phyloP scores from a whole-genome alignment of 495 filamentous ascomycete genomes.

The Xylaria palmicola region DNA sequence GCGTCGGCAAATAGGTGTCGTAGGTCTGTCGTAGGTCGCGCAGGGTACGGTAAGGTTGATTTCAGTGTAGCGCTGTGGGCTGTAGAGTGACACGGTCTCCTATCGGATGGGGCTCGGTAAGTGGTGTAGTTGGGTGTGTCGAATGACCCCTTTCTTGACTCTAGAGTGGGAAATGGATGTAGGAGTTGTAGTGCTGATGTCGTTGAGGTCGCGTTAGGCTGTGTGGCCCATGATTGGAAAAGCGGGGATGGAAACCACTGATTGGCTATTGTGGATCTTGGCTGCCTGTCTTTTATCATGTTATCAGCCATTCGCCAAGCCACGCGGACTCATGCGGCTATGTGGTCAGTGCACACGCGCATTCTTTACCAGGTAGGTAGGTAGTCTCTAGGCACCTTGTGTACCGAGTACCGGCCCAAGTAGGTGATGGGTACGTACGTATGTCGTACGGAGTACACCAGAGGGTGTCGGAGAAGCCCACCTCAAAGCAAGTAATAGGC shows the following conservation, averaged over 20 bases:
- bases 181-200: conserved; percentile 14
- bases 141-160: conserved; percentile 35
- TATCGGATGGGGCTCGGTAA: conserved; percentile 19
- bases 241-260: neutral
- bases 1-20: neutral
- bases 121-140: conserved; percentile 32
- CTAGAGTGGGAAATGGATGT: conserved; percentile 22
- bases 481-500: too few species aligned
- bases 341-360: neutral
- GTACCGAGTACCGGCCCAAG: too few species aligned
- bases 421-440: too few species aligned
- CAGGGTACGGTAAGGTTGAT: conserved; percentile 1
- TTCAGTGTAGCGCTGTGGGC: conserved; percentile 25
- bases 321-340: neutral
- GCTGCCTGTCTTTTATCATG: conserved; percentile 15
- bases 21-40: neutral
- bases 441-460: too few species aligned
- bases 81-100: conserved; percentile 22
- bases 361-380: neutral
- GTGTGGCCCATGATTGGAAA: conserved; percentile 8
- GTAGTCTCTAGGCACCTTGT: neutral
- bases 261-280: conserved; percentile 3
- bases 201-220: conserved; percentile 2
- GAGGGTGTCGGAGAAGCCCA: too few species aligned
- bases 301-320: conserved; percentile 6